Conservation (phyloP, 2,329 filamentous ascomycete genomes). For the Hymenoscyphus infarciens region DNA sequence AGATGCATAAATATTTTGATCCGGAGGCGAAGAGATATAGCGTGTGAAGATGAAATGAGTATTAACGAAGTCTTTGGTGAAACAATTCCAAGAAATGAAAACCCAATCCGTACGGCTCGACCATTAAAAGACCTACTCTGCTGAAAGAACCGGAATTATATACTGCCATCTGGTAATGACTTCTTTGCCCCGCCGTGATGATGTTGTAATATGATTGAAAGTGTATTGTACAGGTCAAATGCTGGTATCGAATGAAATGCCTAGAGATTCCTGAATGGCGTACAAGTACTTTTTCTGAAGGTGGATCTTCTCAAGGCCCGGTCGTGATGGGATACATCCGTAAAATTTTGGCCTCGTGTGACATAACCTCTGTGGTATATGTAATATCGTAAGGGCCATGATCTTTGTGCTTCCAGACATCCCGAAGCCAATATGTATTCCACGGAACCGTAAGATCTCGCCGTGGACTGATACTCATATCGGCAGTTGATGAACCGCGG, state of each 20-base stretch:
- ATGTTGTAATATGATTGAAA: background rate
- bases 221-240: background rate
- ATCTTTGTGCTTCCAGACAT: slow-evolving; percentile 27
- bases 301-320: background rate
- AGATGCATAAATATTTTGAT: slow-evolving; percentile 91
- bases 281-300: background rate
- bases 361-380: slow-evolving; percentile 23
- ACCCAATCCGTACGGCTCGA: background rate
- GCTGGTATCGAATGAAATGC: background rate
- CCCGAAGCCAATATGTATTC: slow-evolving; percentile 21
- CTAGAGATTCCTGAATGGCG: background rate
- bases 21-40: slow-evolving; percentile 1
- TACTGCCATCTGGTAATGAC: background rate
- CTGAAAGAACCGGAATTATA: background rate
- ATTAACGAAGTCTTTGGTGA: background rate
- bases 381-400: slow-evolving; percentile 23
- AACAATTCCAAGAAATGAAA: background rate
- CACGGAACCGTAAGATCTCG: slow-evolving; percentile 21
- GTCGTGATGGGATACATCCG: slow-evolving; percentile 14
- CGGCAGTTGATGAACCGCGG: slow-evolving; percentile 19
- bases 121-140: background rate
- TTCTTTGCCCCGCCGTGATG: background rate
- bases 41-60: slow-evolving; percentile 2
- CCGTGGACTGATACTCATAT: slow-evolving; percentile 23
- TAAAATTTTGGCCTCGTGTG: slow-evolving; percentile 25